phyloP scores from a whole-genome alignment of 305 asterid genomes.

The Withania somnifera region DNA sequence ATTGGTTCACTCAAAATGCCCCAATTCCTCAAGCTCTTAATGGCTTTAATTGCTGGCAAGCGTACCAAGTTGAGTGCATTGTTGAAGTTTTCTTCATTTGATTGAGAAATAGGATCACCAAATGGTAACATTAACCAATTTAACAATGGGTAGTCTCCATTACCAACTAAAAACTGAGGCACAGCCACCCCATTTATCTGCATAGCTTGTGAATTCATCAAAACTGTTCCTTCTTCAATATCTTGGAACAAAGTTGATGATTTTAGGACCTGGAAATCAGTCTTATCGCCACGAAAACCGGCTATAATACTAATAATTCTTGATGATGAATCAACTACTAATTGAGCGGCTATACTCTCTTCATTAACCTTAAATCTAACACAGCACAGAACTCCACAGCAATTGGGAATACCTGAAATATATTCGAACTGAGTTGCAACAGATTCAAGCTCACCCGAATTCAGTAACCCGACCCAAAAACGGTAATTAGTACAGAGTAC shows the following conservation, averaged over 20 bases:
- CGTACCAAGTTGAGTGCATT: constrained; percentile 19
- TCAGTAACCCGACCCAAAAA: constrained; percentile 79
- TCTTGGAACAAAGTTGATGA: constrained; percentile 48
- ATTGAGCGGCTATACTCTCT: constrained; percentile 51
- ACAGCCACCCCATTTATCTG: constrained; percentile 24
- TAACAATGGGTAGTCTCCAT: constrained; percentile 39
- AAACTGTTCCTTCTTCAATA: constrained; percentile 21
- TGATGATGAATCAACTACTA: constrained; percentile 65
- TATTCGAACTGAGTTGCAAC: constrained; percentile 45
- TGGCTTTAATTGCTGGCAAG: constrained; percentile 23
- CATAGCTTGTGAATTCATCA: constrained; percentile 30
- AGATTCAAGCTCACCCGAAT: constrained; percentile 33
- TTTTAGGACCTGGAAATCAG: constrained; percentile 30
- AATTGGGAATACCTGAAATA: constrained; percentile 63
- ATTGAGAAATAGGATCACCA: constrained; percentile 27
- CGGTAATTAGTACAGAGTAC: constrained; percentile 81
- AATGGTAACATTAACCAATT: constrained; percentile 61
- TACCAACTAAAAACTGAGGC: constrained; percentile 51
- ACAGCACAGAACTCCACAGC: constrained; percentile 65
- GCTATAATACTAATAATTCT: constrained; percentile 58
- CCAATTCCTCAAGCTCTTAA: constrained; percentile 67
- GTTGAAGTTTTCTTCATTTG: constrained; percentile 51
- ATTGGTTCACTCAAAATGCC: constrained; percentile 38
- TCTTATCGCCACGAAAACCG: constrained; percentile 47
- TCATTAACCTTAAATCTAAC: constrained; percentile 28